Conservation (phyloP, 345 rosid genomes). For the Turritis glabra region DNA sequence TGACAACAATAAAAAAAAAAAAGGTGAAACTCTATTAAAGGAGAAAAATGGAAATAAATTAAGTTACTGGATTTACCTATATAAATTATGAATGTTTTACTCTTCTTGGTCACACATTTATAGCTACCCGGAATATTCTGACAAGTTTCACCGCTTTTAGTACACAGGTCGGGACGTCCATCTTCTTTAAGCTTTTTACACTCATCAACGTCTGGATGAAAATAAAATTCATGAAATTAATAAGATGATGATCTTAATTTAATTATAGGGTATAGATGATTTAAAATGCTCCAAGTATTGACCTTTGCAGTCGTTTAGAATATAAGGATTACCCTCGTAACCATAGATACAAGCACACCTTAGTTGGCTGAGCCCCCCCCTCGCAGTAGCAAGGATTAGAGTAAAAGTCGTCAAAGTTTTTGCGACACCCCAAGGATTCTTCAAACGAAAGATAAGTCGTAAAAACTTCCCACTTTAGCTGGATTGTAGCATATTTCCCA, state of each 20-base stretch:
- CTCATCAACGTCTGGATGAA: not conserved
- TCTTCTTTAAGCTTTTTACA: not conserved
- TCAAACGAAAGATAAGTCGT: not conserved
- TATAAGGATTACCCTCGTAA: not conserved
- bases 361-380: not conserved
- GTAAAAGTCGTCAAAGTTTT: not conserved
- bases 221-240: not conserved
- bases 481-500: not conserved
- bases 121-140: not conserved
- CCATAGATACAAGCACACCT: not conserved
- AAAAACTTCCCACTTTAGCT: not conserved
- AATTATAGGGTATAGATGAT: not conserved
- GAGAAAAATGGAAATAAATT: too few relatives aligned
- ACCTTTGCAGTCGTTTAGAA: not conserved
- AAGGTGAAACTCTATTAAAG: too few relatives aligned
- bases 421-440: not conserved
- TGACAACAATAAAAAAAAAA: too few relatives aligned
- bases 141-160: not conserved
- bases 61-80: not conserved
- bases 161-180: not conserved
- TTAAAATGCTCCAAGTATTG: too few relatives aligned
- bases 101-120: not conserved
- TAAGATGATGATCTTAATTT: not conserved
- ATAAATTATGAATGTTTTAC: not conserved
- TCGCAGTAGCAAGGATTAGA: not conserved